phyloP scores from a whole-genome alignment of 2,329 filamentous ascomycete species.

The Diaporthe velutina region DNA sequence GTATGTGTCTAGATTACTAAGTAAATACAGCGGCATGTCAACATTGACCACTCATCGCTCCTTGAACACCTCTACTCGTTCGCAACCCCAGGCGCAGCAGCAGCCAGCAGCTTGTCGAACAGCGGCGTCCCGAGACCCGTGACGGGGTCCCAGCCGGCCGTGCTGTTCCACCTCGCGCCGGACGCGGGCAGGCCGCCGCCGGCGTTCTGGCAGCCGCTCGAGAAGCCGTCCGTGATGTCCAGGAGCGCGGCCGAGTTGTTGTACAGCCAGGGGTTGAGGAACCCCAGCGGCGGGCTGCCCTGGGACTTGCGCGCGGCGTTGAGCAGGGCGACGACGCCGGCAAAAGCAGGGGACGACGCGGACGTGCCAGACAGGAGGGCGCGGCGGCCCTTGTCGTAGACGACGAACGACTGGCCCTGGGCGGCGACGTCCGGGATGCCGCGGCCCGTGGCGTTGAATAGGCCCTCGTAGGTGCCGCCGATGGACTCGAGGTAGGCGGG shows the following conservation, averaged over 20 bases:
- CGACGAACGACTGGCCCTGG: constrained; percentile 65
- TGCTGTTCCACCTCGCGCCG: constrained; percentile 37
- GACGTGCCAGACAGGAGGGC: constrained; percentile 48
- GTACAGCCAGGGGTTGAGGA: constrained; percentile 53
- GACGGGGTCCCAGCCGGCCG: constrained; percentile 58
- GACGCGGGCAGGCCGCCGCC: constrained; percentile 16
- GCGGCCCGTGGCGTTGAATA: constrained; percentile 53
- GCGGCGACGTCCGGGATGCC: constrained; percentile 56
- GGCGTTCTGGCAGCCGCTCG: constrained; percentile 28
- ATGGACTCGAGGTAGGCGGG: constrained; percentile 51
- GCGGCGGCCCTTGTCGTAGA: constrained; percentile 47
- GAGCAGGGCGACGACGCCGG: constrained; percentile 55
- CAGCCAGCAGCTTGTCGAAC: constrained; percentile 35
- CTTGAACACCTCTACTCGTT: constrained; percentile 32
- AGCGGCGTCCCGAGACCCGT: constrained; percentile 37
- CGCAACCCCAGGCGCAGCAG: constrained; percentile 30
- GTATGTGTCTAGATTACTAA: not conserved
- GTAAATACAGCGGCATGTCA: too few relatives aligned
- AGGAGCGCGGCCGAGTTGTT: constrained; percentile 47
- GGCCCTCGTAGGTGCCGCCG: constrained; percentile 51
- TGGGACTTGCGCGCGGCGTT: constrained; percentile 55
- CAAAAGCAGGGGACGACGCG: constrained; percentile 55
- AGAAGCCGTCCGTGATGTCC: constrained; percentile 46
- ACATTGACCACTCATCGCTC: too few relatives aligned
- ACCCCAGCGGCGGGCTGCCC: constrained; percentile 51